Evolutionary conservation across 1,284 basidiomycete species (phyloP).

Genomic region (Meira nashicola): DNA sequence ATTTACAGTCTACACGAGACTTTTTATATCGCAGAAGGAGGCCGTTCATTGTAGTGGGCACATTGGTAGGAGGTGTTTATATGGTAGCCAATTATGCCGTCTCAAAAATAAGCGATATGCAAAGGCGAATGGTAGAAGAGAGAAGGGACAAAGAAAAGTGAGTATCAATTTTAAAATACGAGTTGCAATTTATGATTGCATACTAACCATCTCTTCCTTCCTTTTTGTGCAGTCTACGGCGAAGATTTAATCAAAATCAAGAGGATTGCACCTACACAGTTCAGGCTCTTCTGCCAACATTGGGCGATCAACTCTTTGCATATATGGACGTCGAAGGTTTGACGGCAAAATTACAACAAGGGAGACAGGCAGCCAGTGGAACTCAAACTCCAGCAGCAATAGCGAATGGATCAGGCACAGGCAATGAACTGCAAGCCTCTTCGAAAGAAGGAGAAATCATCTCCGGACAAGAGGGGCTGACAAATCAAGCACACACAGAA

Average conservation of each 20-base stretch:
- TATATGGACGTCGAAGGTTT: constrained; percentile 78
- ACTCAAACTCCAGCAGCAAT: not conserved
- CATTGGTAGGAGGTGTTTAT: constrained; percentile 65
- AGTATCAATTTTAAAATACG: constrained; percentile 42
- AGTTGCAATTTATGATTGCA: not conserved
- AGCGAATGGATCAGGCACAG: not conserved
- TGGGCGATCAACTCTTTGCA: constrained; percentile 67
- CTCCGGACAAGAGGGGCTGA: not conserved
- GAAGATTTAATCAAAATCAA: constrained; percentile 74
- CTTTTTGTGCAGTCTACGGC: constrained; percentile 60
- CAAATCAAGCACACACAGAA: not conserved
- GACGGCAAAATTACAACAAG: constrained; percentile 63
- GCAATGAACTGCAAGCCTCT: not conserved
- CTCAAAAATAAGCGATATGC: constrained; percentile 67
- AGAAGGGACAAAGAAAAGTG: constrained; percentile 70
- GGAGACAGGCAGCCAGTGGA: constrained; percentile 3
- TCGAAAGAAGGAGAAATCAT: not conserved
- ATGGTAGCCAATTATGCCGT: constrained; percentile 65
- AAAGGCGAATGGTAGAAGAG: constrained; percentile 65
- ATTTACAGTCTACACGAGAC: constrained; percentile 11
- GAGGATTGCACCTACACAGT: constrained; percentile 77
- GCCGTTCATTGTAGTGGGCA: constrained; percentile 52
- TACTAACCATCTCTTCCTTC: constrained; percentile 1
- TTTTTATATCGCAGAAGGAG: constrained; percentile 28
- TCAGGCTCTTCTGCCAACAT: constrained; percentile 71